Conservation (phyloP, 805 yeast genomes). For the Candida patagonica region DNA sequence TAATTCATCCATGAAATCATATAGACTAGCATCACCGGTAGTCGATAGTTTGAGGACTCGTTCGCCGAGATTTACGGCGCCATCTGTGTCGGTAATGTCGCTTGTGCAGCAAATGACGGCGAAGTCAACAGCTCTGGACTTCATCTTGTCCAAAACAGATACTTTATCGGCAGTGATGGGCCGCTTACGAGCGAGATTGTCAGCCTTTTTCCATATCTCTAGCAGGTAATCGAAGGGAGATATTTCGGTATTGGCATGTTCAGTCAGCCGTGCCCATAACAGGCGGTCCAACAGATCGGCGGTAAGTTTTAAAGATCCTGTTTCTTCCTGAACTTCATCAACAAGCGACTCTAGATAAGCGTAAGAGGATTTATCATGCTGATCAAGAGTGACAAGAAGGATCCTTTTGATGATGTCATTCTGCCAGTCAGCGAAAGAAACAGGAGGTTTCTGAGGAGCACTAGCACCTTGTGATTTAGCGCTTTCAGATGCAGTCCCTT, state of each 20-base stretch:
- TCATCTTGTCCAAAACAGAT: constrained; percentile 33
- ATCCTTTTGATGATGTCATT: constrained; percentile 10
- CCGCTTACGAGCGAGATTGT: constrained; percentile 10
- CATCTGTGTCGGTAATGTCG: constrained; percentile 11
- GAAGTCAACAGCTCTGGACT: constrained; percentile 40
- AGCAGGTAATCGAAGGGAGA: constrained; percentile 41
- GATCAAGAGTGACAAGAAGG: constrained; percentile 12
- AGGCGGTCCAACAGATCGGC: constrained; percentile 13
- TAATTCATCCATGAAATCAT: constrained; percentile 48
- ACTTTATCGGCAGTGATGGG: constrained; percentile 33
- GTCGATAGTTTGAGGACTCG: constrained; percentile 4
- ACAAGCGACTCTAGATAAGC: constrained; percentile 9
- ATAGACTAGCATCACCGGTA: constrained; percentile 13
- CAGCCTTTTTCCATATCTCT: constrained; percentile 35
- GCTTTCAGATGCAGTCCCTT: too few species aligned
- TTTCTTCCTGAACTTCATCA: constrained; percentile 14
- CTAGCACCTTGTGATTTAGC: too few species aligned
- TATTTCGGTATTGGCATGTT: constrained; percentile 8
- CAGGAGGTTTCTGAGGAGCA: not conserved
- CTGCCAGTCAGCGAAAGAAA: constrained; percentile 14
- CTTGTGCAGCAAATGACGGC: constrained; percentile 26
- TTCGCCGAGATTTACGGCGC: constrained; percentile 11
- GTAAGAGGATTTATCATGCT: constrained; percentile 1
- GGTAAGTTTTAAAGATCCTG: constrained; percentile 3
- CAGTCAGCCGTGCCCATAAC: constrained; percentile 16